Conservation (phyloP, 208 protist genomes). For the Trypanosoma grayi region DNA sequence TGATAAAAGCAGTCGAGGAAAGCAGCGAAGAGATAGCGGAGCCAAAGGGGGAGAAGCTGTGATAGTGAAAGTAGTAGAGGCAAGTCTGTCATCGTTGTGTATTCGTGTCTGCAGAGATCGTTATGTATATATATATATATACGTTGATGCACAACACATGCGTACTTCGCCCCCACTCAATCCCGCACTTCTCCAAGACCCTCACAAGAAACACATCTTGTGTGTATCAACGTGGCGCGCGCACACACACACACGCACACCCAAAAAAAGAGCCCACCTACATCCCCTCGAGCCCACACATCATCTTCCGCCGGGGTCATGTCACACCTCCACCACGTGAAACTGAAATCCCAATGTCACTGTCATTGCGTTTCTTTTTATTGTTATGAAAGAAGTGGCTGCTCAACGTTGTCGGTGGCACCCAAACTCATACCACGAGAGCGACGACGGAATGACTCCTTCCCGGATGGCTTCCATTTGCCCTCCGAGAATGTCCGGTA, state of each 20-base stretch:
- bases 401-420: slow-evolving; percentile 23
- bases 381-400: slow-evolving; percentile 18
- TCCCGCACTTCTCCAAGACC: background rate
- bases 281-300: background rate
- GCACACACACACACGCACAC: background rate
- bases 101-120: too few relatives aligned
- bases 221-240: background rate
- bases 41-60: too few relatives aligned
- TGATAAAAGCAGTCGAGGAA: too few relatives aligned
- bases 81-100: too few relatives aligned
- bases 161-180: background rate
- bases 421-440: slow-evolving; percentile 27
- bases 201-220: too few relatives aligned
- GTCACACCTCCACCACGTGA: too few relatives aligned
- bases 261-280: background rate
- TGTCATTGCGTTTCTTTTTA: background rate
- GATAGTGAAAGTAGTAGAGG: too few relatives aligned
- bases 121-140: background rate
- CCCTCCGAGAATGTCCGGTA: slow-evolving; percentile 25
- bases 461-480: slow-evolving; percentile 17
- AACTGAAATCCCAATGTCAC: too few relatives aligned
- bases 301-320: too few relatives aligned
- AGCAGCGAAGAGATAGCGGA: too few relatives aligned
- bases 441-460: slow-evolving; percentile 10
- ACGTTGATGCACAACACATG: background rate